Percentiles rank a stretch among this genome's conserved stretches.
phyloP scores from a whole-genome alignment of 2,329 filamentous ascomycete species.

The Xylariaceae sp. region DNA sequence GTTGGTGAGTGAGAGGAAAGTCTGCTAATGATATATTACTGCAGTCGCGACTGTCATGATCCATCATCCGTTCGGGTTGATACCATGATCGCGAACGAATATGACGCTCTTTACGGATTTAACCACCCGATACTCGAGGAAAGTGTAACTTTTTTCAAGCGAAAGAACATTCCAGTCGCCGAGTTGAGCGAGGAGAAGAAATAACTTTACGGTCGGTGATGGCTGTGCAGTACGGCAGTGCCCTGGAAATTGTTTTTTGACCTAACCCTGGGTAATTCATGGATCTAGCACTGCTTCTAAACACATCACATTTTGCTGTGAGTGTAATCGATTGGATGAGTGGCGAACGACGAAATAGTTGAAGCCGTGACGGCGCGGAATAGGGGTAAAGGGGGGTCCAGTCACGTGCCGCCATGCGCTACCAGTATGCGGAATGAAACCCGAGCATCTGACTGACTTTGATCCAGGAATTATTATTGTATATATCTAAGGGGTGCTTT shows the following conservation, averaged over 20 bases:
- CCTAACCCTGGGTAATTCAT: too few species aligned
- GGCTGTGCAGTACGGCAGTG: too few species aligned
- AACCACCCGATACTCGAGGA: neutral
- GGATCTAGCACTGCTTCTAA: too few species aligned
- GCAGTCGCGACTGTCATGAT: neutral
- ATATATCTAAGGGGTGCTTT: slow-evolving; percentile 2
- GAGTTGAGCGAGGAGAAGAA: neutral
- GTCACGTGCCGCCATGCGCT: neutral
- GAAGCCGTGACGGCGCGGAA: too few species aligned
- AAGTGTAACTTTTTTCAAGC: neutral
- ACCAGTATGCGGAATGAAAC: neutral
- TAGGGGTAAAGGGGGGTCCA: too few species aligned
- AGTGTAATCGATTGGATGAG: too few species aligned
- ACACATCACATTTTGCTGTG: too few species aligned
- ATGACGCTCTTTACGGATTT: slow-evolving; percentile 2
- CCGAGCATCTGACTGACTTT: neutral
- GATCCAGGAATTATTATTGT: slow-evolving; percentile 6
- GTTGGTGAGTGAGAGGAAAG: too few species aligned
- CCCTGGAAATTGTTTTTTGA: too few species aligned
- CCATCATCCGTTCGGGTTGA: slow-evolving; percentile 12
- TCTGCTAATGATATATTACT: neutral
- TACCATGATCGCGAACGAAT: slow-evolving; percentile 16
- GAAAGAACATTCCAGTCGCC: neutral
- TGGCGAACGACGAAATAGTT: too few species aligned
- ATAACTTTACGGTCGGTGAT: too few species aligned